Percentiles rank a stretch among this genome's conserved stretches.
Conservation (phyloP, 2,329 filamentous ascomycete species). For the Colletotrichum musicola region DNA sequence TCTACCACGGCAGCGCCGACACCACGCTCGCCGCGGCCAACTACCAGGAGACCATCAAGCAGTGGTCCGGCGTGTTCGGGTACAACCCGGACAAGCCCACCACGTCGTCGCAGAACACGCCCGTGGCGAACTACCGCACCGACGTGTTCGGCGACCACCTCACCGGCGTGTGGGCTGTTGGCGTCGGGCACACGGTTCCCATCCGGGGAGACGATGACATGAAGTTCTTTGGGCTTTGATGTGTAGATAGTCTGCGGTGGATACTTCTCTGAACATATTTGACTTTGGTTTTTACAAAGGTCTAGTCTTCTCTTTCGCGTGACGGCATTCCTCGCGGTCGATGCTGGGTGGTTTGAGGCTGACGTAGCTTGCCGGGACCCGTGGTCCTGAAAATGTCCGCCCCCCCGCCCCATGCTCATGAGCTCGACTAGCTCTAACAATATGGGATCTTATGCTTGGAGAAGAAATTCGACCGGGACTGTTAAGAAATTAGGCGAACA, state of each 20-base stretch:
- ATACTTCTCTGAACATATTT: constrained; percentile 15
- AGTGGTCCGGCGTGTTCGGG: constrained; percentile 66
- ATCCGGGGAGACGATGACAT: constrained; percentile 37
- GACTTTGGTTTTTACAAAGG: background rate
- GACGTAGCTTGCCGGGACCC: too few relatives aligned
- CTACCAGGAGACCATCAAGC: constrained; percentile 69
- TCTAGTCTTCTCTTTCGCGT: background rate
- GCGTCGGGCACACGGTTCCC: constrained; percentile 43
- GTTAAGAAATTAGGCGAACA: too few relatives aligned
- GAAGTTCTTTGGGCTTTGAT: constrained; percentile 35
- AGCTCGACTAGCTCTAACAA: too few relatives aligned
- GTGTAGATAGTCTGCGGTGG: background rate
- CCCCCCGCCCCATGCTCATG: too few relatives aligned
- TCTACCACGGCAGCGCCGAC: constrained; percentile 69
- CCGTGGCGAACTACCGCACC: constrained; percentile 53
- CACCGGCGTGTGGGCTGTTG: constrained; percentile 43
- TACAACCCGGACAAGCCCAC: constrained; percentile 48
- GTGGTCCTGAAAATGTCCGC: too few relatives aligned
- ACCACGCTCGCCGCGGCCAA: constrained; percentile 63
- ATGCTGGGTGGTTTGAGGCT: too few relatives aligned
- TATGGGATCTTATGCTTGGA: too few relatives aligned
- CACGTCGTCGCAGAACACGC: constrained; percentile 48
- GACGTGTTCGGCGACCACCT: constrained; percentile 53
- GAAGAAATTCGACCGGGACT: too few relatives aligned
- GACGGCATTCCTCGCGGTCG: background rate